Evolutionary conservation across 140 eudicot genomes (phyloP).

Genomic region (Senecio squalidus): DNA sequence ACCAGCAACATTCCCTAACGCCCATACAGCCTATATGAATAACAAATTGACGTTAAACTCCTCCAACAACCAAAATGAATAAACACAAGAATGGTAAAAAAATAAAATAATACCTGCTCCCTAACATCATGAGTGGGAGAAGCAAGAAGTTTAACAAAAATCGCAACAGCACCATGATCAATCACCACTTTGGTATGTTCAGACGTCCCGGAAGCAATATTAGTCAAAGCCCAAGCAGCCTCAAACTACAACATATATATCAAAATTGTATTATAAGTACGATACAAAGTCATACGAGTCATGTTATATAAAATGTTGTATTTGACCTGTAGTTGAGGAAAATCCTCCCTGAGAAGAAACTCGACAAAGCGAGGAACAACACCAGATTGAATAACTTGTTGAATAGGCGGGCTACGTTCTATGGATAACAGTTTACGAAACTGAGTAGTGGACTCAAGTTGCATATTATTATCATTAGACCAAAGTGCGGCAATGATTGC

Average conservation of each 20-base stretch:
- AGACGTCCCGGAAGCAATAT: constrained; percentile 85
- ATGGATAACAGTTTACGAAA: constrained; percentile 71
- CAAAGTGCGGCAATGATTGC: constrained; percentile 60
- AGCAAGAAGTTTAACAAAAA: constrained; percentile 63
- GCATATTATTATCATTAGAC: constrained; percentile 43
- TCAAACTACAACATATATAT: constrained; percentile 54
- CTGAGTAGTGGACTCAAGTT: constrained; percentile 76
- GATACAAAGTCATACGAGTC: too few relatives aligned
- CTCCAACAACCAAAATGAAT: too few relatives aligned
- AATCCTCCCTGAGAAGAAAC: constrained; percentile 63
- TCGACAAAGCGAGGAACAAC: constrained; percentile 87
- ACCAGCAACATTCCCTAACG: constrained; percentile 65
- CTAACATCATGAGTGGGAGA: constrained; percentile 76
- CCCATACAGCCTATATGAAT: constrained; percentile 56
- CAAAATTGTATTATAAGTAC: too few relatives aligned
- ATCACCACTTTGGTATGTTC: constrained; percentile 75
- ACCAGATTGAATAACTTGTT: constrained; percentile 79
- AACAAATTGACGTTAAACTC: background rate
- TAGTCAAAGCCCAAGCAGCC: constrained; percentile 82
- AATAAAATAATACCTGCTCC: constrained; percentile 43
- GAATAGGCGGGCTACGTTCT: constrained; percentile 66
- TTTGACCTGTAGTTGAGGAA: constrained; percentile 67
- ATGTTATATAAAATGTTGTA: background rate
- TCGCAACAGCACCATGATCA: constrained; percentile 72
- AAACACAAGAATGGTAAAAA: background rate